These are phyloP conservation scores for Monilinia polystroma DNA, from an alignment of 2,329 filamentous ascomycete species.

Conservation along the genomic window DNA sequence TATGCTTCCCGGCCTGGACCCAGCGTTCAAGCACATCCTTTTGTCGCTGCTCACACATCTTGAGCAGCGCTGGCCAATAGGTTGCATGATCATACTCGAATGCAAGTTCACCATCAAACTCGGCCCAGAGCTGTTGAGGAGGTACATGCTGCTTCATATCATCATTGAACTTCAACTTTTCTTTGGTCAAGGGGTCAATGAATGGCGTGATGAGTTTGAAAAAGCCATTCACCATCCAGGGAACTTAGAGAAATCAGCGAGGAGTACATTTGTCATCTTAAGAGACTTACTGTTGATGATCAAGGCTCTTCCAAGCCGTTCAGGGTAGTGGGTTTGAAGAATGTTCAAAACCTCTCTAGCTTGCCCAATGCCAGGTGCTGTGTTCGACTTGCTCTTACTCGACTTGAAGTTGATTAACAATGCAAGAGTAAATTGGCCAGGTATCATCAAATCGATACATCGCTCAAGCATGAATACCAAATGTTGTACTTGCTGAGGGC, in stretches of 20 bases:
- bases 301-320: constrained; percentile 82
- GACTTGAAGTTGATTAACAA: constrained; percentile 91
- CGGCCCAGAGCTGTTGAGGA: constrained; percentile 75
- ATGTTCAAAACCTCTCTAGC: constrained; percentile 85
- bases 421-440: constrained; percentile 81
- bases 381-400: constrained; percentile 71
- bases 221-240: constrained; percentile 88
- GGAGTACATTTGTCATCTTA: neutral
- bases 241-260: constrained; percentile 55
- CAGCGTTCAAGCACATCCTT: constrained; percentile 67
- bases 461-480: constrained; percentile 95
- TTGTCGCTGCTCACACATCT: constrained; percentile 65
- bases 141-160: constrained; percentile 82
- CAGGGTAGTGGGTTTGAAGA: constrained; percentile 92
- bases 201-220: constrained; percentile 96
- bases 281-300: constrained; percentile 74
- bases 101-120: constrained; percentile 71
- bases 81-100: constrained; percentile 87
- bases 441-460: constrained; percentile 80
- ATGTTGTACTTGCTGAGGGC: constrained; percentile 86
- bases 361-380: constrained; percentile 68
- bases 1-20: constrained; percentile 72
- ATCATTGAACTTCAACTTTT: constrained; percentile 98
- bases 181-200: constrained; percentile 88
- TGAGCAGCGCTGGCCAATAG: constrained; percentile 86